Evolutionary conservation across 139 green algal genomes (phyloP).

Genomic region (Diplosphaera chodatii): DNA sequence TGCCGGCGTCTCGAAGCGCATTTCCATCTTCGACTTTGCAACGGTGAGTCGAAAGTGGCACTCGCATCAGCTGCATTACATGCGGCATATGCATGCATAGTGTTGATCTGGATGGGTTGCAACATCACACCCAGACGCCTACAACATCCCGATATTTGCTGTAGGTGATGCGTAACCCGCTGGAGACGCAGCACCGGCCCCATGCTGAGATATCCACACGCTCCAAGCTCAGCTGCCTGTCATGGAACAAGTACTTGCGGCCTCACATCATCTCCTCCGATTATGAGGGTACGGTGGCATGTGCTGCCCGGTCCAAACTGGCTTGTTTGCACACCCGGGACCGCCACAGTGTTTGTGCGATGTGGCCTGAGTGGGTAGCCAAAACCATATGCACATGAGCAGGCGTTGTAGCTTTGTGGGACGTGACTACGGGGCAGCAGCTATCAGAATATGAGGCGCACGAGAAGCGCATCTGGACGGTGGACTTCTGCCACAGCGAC

Average conservation of each 20-base stretch:
- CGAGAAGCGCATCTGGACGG: slow-evolving; percentile 77
- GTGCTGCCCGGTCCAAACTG: no score
- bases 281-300: slow-evolving; percentile 62
- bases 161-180: neutral
- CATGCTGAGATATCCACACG: slow-evolving; percentile 65
- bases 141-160: neutral
- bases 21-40: slow-evolving; percentile 34
- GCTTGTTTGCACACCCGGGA: no score
- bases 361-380: no score
- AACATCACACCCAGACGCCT: no score
- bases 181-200: slow-evolving; percentile 40
- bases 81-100: no score
- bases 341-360: slow-evolving; percentile 14
- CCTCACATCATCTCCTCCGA: slow-evolving; percentile 59
- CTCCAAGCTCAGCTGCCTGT: slow-evolving; percentile 76
- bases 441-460: slow-evolving; percentile 69
- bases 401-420: slow-evolving; percentile 65
- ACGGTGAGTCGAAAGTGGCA: no score
- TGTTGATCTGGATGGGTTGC: no score
- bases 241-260: slow-evolving; percentile 59
- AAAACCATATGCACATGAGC: no score
- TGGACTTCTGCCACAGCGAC: slow-evolving; percentile 62
- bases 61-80: no score
- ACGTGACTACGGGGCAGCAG: slow-evolving; percentile 42
- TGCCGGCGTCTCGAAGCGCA: slow-evolving; percentile 62